phyloP scores from a whole-genome alignment of 257 asterid genomes.

The Scutellaria minor region DNA sequence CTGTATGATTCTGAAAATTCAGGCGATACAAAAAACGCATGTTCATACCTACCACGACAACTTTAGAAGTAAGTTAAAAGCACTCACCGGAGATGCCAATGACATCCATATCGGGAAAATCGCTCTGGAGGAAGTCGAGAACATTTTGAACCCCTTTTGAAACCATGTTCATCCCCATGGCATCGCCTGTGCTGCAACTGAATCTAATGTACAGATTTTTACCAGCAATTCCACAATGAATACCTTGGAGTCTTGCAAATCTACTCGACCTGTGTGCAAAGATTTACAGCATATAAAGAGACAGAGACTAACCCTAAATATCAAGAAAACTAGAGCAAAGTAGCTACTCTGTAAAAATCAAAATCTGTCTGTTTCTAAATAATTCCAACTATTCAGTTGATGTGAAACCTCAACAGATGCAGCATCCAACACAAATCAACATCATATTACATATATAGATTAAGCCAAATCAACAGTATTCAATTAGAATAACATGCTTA shows the following conservation, averaged over 20 bases:
- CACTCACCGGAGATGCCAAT: conserved; percentile 83
- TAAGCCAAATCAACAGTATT: background rate
- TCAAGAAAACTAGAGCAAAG: conserved; percentile 6
- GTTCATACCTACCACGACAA: background rate
- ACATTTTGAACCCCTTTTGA: conserved; percentile 91
- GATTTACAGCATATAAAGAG: background rate
- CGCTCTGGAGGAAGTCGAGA: conserved; percentile 69
- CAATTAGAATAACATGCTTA: conserved; percentile 32
- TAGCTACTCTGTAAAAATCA: background rate
- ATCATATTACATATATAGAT: conserved; percentile 19
- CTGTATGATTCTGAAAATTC: background rate
- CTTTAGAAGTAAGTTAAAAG: conserved; percentile 1
- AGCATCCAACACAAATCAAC: conserved; percentile 11
- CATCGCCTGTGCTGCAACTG: conserved; percentile 87
- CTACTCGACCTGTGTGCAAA: conserved; percentile 72
- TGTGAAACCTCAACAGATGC: conserved; percentile 8
- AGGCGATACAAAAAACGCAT: background rate
- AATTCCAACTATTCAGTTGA: background rate
- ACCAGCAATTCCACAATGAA: conserved; percentile 75
- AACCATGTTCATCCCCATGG: conserved; percentile 99
- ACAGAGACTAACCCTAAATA: too few relatives aligned
- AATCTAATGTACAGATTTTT: conserved; percentile 77
- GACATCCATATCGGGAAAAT: conserved; percentile 87
- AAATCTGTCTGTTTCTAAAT: conserved; percentile 18
- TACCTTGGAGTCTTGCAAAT: conserved; percentile 75